phyloP scores from a whole-genome alignment of 2,329 filamentous ascomycete species.

The Ceratocystis eucalypticola region DNA sequence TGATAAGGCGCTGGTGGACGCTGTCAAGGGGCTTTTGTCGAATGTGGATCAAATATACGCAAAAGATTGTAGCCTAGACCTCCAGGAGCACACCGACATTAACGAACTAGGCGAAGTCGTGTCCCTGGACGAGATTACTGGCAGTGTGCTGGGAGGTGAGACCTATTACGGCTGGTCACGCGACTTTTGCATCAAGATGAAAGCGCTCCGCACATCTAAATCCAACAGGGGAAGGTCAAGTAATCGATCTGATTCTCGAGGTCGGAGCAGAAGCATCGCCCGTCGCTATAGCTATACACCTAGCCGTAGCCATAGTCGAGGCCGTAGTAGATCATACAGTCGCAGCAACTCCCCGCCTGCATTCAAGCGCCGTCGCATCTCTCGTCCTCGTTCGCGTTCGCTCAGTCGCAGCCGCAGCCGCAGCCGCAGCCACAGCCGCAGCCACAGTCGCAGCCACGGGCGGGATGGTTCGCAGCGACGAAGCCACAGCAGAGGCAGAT shows the following conservation, averaged over 20 bases:
- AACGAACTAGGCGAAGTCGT: slow-evolving; percentile 62
- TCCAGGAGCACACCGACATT: slow-evolving; percentile 39
- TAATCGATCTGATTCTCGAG: slow-evolving; percentile 24
- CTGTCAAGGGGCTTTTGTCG: slow-evolving; percentile 56
- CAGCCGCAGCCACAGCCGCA: not conserved
- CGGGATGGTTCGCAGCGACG: slow-evolving; percentile 17
- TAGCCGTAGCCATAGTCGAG: slow-evolving; percentile 24
- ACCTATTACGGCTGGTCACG: slow-evolving; percentile 85
- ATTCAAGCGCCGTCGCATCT: slow-evolving; percentile 10
- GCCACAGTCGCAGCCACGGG: slow-evolving; percentile 20
- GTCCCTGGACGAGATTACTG: slow-evolving; percentile 50
- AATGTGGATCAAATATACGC: slow-evolving; percentile 58
- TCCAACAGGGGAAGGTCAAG: slow-evolving; percentile 31
- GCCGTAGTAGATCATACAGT: slow-evolving; percentile 5
- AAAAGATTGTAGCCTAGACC: slow-evolving; percentile 30
- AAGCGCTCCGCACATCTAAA: slow-evolving; percentile 24
- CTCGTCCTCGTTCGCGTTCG: not conserved
- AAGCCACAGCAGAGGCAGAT: not conserved
- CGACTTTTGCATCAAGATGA: slow-evolving; percentile 71
- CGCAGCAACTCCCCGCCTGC: not conserved
- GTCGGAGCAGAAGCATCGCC: slow-evolving; percentile 24
- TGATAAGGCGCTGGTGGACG: slow-evolving; percentile 48
- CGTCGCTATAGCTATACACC: slow-evolving; percentile 24
- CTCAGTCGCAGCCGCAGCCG: slow-evolving; percentile 4
- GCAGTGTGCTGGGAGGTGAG: slow-evolving; percentile 50